Base-by-base conservation (phyloP, 352 stramenopile genomes). In the Globisporangium recalcitrans region DNA sequence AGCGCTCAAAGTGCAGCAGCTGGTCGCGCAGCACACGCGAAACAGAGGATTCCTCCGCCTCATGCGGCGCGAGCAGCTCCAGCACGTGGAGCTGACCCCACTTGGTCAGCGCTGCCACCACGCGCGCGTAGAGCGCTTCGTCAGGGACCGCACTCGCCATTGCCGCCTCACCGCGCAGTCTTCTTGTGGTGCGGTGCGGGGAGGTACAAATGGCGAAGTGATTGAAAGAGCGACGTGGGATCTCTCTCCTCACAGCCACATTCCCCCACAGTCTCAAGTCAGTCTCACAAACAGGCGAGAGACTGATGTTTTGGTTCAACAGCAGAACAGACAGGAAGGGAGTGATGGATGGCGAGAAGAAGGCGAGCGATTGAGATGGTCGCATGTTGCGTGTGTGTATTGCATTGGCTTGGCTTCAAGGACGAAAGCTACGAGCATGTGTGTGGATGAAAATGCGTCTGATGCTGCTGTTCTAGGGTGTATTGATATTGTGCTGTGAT, bases 1-100 rank as follows among this genome's bases (percentile, higher is more conserved):
- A 88, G 21, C 52, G 44, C 52, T 87, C 76, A 52, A 90, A 88
- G 61, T 82, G 79, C 66, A 78, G 60, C 13, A 90, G 58, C 40
- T 90, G 81, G 3, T 61, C 40, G 63, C 58, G 70, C 52, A 88
- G 55, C 1, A 46, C 38, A 9, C 38, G n/a, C 6, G 63, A n/a
- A 24, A 60, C 61, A 49, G 60, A 48, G 0, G 55, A 6, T 19
- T 61, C 32, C 7, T 61, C 36, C 10, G 61, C 31, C 14, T 52
- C 54, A 8, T 16, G 13, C 14, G 7, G 14, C 1, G 53, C 22
- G 3, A 89, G 59, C 44, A 67, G 53, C 1, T 64, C 32, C 29
- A 89, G 69, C 47, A 89, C 71, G 51, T 76, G 70, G 44, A 46
- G 54, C 63, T 89, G 80, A 11, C 64, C 36, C 76, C 76, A 89